phyloP scores from a whole-genome alignment of 2,329 filamentous ascomycete species.

The Colletotrichum sp. region DNA sequence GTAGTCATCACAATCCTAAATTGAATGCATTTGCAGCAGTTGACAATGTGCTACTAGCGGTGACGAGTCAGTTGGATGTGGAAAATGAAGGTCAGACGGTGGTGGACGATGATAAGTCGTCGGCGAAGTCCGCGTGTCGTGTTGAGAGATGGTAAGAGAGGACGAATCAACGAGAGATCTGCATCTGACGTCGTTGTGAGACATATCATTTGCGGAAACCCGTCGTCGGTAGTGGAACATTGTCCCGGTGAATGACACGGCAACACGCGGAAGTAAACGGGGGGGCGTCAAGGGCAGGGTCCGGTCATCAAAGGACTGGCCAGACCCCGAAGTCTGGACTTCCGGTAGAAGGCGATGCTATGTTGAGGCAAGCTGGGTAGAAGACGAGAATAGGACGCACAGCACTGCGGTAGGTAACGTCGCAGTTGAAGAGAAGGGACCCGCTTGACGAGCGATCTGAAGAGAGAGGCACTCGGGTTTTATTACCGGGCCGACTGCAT shows the following conservation, averaged over 20 bases:
- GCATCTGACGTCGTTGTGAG: background rate
- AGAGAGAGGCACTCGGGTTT: background rate
- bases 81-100: background rate
- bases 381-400: background rate
- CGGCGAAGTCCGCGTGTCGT: background rate
- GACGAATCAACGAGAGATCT: background rate
- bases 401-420: background rate
- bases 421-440: background rate
- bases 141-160: background rate
- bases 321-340: background rate
- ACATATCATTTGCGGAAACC: background rate
- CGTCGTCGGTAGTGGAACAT: background rate
- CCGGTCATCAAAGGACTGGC: background rate
- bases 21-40: background rate
- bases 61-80: background rate
- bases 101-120: background rate
- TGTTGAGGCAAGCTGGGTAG: background rate
- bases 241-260: background rate
- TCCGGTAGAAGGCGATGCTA: background rate
- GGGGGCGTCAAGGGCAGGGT: background rate
- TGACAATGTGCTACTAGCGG: too few relatives aligned
- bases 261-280: background rate
- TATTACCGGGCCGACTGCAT: background rate
- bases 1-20: slow-evolving; percentile 10
- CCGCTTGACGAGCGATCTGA: background rate